These are phyloP conservation scores for Aspergillus steynii DNA, from an alignment of 495 filamentous ascomycete genomes.

Conservation along the genomic window DNA sequence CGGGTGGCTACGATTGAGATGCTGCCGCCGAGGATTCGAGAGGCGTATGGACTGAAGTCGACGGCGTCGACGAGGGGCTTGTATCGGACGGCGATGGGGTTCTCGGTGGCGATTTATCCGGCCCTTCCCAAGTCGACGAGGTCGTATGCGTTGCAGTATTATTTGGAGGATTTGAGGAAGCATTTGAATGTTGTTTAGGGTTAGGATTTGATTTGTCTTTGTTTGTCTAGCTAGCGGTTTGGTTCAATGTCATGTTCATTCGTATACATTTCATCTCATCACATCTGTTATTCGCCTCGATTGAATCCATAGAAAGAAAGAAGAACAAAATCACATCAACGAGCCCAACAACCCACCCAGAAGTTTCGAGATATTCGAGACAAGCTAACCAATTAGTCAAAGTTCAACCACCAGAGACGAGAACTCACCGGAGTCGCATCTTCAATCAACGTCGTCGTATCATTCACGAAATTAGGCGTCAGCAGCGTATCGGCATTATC, in stretches of 20 bases:
- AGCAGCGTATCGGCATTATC: slow-evolving; percentile 34
- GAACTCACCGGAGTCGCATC: slow-evolving; percentile 53
- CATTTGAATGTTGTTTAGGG: slow-evolving; percentile 32
- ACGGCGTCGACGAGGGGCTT: slow-evolving; percentile 30
- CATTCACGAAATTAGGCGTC: slow-evolving; percentile 38
- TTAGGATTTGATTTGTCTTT: neutral
- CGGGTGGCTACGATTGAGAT: slow-evolving; percentile 40
- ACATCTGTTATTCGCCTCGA: neutral
- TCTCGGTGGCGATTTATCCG: slow-evolving; percentile 40
- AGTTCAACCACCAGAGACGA: neutral
- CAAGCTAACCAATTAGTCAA: slow-evolving; percentile 19
- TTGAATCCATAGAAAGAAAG: neutral
- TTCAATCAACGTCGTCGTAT: slow-evolving; percentile 50
- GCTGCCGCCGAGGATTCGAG: slow-evolving; percentile 39
- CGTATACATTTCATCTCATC: slow-evolving; percentile 1
- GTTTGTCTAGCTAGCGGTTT: slow-evolving; percentile 14
- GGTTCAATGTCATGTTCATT: slow-evolving; percentile 4
- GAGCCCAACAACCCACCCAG: slow-evolving; percentile 32
- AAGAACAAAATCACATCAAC: slow-evolving; percentile 6
- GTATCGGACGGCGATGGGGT: slow-evolving; percentile 40
- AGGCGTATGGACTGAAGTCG: slow-evolving; percentile 41
- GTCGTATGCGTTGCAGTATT: slow-evolving; percentile 33
- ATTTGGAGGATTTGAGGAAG: slow-evolving; percentile 30
- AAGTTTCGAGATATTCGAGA: slow-evolving; percentile 35
- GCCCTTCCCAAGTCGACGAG: slow-evolving; percentile 35